Base-by-base conservation (phyloP, 805 yeast genomes). In the Yarrowia hollandica region DNA sequence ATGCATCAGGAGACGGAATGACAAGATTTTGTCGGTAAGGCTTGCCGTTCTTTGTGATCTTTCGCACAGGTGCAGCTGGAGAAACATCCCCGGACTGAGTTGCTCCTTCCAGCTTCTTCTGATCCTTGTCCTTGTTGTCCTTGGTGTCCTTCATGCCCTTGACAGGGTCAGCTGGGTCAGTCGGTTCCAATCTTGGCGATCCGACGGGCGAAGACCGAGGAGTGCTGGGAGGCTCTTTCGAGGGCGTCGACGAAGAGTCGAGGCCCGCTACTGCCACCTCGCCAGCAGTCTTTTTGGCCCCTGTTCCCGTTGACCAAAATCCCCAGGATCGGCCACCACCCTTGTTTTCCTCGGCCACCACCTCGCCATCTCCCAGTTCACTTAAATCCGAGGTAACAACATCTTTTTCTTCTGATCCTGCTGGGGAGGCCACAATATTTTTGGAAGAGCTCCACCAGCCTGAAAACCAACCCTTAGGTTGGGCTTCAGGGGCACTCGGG, bases 211-310 rank as follows among this genome's bases (percentile, higher is more conserved):
- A 56, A 6, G 62, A 60, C 12, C 63, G 59, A 12, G 61, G 62
- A 16, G 67, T 68, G 10, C 58, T 35, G n/a, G 65, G 62, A 3
- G 74, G 74, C 30, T 63, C 59, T 19, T 62, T 50, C 33, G 67
- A 70, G 5, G 71, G 64, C 7, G 60, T 61, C 0, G 73, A 69
- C 4, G 19, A 9, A 14, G 16, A n/a, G 11, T 48, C 55, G 14
- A 48, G 28, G 19, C 73, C 73, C 5, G 66, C 60, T 8, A 71
- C 64, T 0, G 74, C 74, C 11, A 71, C 62, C 38, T 69, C 68
- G 1, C 68, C 63, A 1, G 55, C 61, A 9, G 55, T 48, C 30
- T 48, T 48, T 4, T 39, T 52, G 15, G 33, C 46, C 3, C 61
- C 46, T 5, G 55, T 60, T 10, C 62, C 60, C 6, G 60, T 31